These are phyloP conservation scores for Diaporthe citrichinensis DNA, from an alignment of 2,329 filamentous ascomycete genomes.

Conservation along the genomic window DNA sequence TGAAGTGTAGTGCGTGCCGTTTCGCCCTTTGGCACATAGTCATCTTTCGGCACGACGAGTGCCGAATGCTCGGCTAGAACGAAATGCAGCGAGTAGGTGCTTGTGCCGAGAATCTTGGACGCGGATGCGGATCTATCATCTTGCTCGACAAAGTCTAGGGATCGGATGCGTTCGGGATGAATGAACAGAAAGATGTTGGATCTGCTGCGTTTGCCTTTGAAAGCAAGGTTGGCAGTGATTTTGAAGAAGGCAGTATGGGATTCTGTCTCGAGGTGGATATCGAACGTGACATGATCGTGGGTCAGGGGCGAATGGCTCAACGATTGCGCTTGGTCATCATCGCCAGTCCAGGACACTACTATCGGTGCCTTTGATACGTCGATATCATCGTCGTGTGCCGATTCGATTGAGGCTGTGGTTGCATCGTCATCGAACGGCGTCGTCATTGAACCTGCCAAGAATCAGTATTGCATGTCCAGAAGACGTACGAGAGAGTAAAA, in stretches of 20 bases:
- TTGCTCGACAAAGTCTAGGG: slow-evolving; percentile 20
- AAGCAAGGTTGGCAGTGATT: slow-evolving; percentile 38
- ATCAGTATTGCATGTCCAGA: slow-evolving; percentile 25
- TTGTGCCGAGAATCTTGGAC: slow-evolving; percentile 26
- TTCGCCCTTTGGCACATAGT: slow-evolving; percentile 31
- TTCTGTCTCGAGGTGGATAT: slow-evolving; percentile 8
- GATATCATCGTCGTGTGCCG: slow-evolving; percentile 17
- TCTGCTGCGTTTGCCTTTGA: slow-evolving; percentile 38
- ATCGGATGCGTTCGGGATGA: slow-evolving; percentile 33
- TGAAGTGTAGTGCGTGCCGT: slow-evolving; percentile 19
- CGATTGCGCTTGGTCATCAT: background rate
- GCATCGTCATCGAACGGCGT: slow-evolving; percentile 29
- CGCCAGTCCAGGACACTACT: slow-evolving; percentile 36
- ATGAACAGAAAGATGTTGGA: slow-evolving; percentile 39
- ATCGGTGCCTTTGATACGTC: slow-evolving; percentile 22
- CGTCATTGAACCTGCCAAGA: slow-evolving; percentile 32
- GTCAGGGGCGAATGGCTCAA: slow-evolving; percentile 21
- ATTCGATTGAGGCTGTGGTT: slow-evolving; percentile 32
- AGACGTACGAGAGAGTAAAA: background rate
- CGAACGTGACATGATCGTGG: slow-evolving; percentile 37
- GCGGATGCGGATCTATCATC: slow-evolving; percentile 9
- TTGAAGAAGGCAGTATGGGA: slow-evolving; percentile 37
- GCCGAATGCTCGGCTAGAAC: slow-evolving; percentile 12
- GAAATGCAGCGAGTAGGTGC: slow-evolving; percentile 25
- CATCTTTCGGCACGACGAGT: slow-evolving; percentile 33